These are phyloP conservation scores for Zoysia pacifica DNA, from an alignment of 176 grass and related monocot species.

Conservation along the genomic window DNA sequence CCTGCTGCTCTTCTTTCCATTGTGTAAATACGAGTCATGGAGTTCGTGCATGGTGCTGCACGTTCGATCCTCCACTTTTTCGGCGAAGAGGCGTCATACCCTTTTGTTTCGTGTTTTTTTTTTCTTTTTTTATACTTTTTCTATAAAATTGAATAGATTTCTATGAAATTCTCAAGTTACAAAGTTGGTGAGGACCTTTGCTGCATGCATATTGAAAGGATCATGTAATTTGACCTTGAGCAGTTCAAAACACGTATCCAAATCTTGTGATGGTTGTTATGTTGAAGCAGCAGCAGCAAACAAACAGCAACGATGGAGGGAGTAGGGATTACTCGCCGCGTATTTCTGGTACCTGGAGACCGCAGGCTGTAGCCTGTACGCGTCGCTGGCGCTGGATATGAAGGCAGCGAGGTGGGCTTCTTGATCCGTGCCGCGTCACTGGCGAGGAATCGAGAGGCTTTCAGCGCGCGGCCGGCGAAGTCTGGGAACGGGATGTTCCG, in stretches of 20 bases:
- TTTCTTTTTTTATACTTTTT: conserved; percentile 42
- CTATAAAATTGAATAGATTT: not conserved
- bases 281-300: conserved; percentile 28
- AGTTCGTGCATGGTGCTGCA: conserved; percentile 4
- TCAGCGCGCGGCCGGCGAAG: conserved; percentile 50
- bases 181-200: conserved; percentile 19
- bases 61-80: conserved; percentile 38
- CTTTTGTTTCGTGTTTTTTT: conserved; percentile 16
- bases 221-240: conserved; percentile 28
- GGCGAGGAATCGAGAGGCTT: conserved; percentile 50
- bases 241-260: not conserved
- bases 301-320: conserved; percentile 28
- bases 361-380: conserved; percentile 65
- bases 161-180: conserved; percentile 32
- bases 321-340: conserved; percentile 42
- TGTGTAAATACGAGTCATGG: conserved; percentile 26
- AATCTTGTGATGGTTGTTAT: not conserved
- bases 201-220: conserved; percentile 40
- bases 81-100: conserved; percentile 32
- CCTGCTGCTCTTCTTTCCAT: not conserved
- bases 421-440: conserved; percentile 50
- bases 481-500: conserved; percentile 51
- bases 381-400: conserved; percentile 50
- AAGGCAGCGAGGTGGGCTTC: conserved; percentile 56
- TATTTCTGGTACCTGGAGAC: conserved; percentile 68